phyloP scores from a whole-genome alignment of 2,329 filamentous ascomycete species.

The Fusarium mangiferae region DNA sequence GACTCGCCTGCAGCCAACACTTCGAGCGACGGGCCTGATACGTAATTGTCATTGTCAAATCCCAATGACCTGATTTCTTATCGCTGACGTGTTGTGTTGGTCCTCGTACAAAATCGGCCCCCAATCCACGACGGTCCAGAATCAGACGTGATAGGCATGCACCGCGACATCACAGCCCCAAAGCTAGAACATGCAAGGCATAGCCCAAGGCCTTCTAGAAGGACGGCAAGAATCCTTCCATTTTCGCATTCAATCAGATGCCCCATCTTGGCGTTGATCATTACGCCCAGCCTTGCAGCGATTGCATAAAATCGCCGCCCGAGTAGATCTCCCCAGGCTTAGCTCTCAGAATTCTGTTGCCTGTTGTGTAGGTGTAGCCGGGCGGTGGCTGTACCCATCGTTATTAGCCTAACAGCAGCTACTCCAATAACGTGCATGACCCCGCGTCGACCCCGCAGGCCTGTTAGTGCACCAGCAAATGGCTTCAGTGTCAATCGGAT shows the following conservation, averaged over 20 bases:
- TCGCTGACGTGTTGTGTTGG: neutral
- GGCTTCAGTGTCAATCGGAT: neutral
- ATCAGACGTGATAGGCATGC: neutral
- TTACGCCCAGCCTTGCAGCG: neutral
- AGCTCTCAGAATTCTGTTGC: neutral
- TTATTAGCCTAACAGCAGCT: neutral
- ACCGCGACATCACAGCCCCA: neutral
- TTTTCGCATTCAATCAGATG: neutral
- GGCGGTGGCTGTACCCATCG: conserved; percentile 3
- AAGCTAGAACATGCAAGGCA: neutral
- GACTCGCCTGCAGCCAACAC: neutral
- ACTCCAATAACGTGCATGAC: neutral
- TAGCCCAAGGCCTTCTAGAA: neutral
- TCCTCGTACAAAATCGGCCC: neutral
- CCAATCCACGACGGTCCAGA: neutral
- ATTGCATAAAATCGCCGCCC: neutral
- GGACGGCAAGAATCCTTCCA: neutral
- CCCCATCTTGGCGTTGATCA: neutral
- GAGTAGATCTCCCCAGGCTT: neutral
- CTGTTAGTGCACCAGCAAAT: neutral
- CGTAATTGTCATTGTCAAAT: neutral
- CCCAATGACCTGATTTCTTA: neutral
- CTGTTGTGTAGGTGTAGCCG: neutral
- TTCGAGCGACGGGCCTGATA: neutral
- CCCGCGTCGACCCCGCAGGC: neutral